These are phyloP conservation scores for Vaucheria bursata DNA, from an alignment of 352 stramenopile species.

Conservation along the genomic window DNA sequence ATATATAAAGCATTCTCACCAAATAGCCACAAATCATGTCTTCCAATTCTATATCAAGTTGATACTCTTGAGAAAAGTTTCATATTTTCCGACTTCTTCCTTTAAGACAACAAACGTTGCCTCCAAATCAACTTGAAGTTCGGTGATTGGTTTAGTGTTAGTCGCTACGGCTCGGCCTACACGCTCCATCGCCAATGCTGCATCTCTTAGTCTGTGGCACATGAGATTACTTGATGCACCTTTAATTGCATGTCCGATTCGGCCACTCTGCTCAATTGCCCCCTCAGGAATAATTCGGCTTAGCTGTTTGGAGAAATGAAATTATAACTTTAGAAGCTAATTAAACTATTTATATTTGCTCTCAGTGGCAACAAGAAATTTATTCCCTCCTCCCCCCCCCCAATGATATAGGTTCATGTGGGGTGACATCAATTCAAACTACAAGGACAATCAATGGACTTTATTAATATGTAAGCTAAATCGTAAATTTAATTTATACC, in stretches of 20 bases:
- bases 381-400: too few relatives aligned
- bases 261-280: constrained; percentile 5
- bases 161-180: not conserved
- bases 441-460: too few relatives aligned
- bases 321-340: too few relatives aligned
- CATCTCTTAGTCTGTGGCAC: constrained; percentile 23
- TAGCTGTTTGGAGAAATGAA: not conserved
- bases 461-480: too few relatives aligned
- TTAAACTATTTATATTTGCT: too few relatives aligned
- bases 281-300: not conserved
- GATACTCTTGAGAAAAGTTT: not conserved
- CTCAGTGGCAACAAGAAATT: too few relatives aligned
- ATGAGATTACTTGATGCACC: constrained; percentile 39
- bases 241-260: constrained; percentile 39
- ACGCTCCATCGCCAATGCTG: constrained; percentile 20
- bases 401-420: too few relatives aligned
- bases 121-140: not conserved
- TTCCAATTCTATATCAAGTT: not conserved
- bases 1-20: too few relatives aligned
- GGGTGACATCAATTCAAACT: too few relatives aligned
- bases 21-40: too few relatives aligned
- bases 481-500: too few relatives aligned
- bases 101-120: not conserved
- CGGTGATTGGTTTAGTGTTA: not conserved
- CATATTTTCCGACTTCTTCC: not conserved